Conservation (phyloP, 2,329 filamentous ascomycete species). For the Setomelanomma holmii region DNA sequence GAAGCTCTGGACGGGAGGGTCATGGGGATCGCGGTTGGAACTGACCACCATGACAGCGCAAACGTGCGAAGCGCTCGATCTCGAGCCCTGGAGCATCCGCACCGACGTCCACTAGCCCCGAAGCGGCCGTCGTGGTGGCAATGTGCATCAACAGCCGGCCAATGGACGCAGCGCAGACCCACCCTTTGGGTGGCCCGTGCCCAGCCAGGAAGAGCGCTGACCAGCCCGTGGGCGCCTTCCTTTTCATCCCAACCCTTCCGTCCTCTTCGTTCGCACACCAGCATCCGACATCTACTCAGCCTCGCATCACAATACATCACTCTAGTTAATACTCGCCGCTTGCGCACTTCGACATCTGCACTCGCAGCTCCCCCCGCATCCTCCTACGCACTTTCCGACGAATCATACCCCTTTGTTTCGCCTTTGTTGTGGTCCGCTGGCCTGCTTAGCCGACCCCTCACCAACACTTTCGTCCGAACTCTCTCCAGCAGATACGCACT, state of each 20-base stretch:
- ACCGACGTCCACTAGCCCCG: neutral
- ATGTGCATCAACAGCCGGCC: neutral
- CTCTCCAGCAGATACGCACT: conserved; percentile 17
- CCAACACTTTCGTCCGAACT: conserved; percentile 24
- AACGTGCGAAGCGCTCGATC: neutral
- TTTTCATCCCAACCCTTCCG: conserved; percentile 21
- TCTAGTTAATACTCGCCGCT: conserved; percentile 30
- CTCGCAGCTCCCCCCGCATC: conserved; percentile 17
- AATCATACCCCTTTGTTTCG: conserved; percentile 29
- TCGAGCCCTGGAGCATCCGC: conserved; percentile 1
- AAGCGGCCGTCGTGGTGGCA: conserved; percentile 3
- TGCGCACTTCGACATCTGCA: conserved; percentile 13
- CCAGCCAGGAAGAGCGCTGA: conserved; percentile 1
- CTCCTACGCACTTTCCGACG: conserved; percentile 8
- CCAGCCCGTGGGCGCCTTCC: conserved; percentile 24
- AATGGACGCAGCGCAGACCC: neutral
- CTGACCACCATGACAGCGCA: neutral
- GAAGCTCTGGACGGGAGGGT: neutral
- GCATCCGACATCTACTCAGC: conserved; percentile 29
- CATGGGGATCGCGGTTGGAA: neutral
- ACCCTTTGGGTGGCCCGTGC: neutral
- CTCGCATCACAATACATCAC: conserved; percentile 26
- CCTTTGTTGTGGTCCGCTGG: conserved; percentile 34
- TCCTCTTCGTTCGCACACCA: conserved; percentile 20
- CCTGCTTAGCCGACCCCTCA: conserved; percentile 24